Evolutionary conservation across 805 yeast species (phyloP), one percentile per base, ranked within the genome.

Genomic region (Barnettozyma vustinii): DNA sequence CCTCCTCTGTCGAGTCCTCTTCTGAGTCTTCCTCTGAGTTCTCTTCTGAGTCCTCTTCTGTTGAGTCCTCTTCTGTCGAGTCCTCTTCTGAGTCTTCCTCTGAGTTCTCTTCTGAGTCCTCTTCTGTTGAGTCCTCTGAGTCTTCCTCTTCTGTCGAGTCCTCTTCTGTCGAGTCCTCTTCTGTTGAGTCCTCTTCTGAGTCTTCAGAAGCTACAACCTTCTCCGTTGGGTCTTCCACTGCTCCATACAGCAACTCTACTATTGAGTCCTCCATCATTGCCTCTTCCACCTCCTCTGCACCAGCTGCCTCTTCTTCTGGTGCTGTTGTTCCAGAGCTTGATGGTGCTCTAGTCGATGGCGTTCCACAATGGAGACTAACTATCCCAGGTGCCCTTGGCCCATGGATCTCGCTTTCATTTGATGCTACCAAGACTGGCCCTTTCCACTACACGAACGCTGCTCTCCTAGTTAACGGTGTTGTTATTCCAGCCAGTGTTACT

Each of bases 381-480:
- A 27, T 57, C 42, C 60, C 60, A 46, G 57, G 56, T 40, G 43
- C 43, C n/a, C 47, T 54, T 33, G 55, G 56, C 27, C 55, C 57
- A 49, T 55, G 60, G 60, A 42, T 46, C n/a, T 40, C 41, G 9
- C 33, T 55, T 21, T 41, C 52, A 2, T 9, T 55, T 15, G 35
- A 44, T 5, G 54, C 46, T 20, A 23, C 46, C 35, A 45, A 39
- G 19, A n/a, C 36, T 19, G 52, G 51, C 32, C 36, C 42, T 16
- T 54, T 54, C 46, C 39, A 16, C 8, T 53, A 47, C 48, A 44
- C 43, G 5, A 36, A 35, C 15, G 47, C 44, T 23, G 40, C 39
- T 32, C 45, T 43, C 13, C 30, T 37, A 13, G 47, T 50, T 25
- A 48, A 45, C 37, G 57, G 53, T 45, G 46, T 16, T 16, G 9